Base-by-base conservation (phyloP, 768 basidiomycete species). In the Collybia nuda region DNA sequence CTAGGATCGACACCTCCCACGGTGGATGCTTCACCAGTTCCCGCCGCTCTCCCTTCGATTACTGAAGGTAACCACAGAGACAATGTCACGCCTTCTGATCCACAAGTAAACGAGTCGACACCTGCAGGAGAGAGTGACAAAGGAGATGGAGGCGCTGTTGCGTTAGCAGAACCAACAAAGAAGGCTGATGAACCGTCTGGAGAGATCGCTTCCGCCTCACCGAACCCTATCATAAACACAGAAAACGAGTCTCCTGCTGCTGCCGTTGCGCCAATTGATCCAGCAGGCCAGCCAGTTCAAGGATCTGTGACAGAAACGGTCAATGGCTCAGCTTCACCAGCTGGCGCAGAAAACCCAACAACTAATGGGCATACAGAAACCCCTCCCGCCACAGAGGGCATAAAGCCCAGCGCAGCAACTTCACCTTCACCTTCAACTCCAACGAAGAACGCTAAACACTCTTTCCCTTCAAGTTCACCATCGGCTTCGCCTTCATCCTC, bases 401-500 rank as follows among this genome's bases (percentile, higher is more conserved):
- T 44, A 44, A 52, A 51, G 14, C 40, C 55, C 2, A 48, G 57
- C 22, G 44, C 59, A 29, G 44, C 62, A 2, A 55, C 50, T 35
- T 48, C 61, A 17, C 63, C 62, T 19, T 44, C 52, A 35, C 63
- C 62, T 19, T 44, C 52, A 35, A 64, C 56, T 2, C 57, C 56
- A 44, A 38, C 50, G 29, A 59, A 60, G 26, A 56, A 50, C 24
- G 19, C 23, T 14, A 51, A 53, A 35, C 62, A 65, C 36, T 44
- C 47, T 23, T 68, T 63, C 57, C 69, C 68, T 9, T 51, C 55
- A 11, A 53, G 42, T 5, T 48, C 63, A 17, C 57, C 60, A 6
- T 48, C 58, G 8, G 44, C 49, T 12, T 59, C 67, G 22, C 60
- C 63, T 6, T 55, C 66, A 2, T 57, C 74, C 22, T 72, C 75